These are phyloP conservation scores for Raphanus sativus DNA, from an alignment of 345 rosid species.

Conservation along the genomic window DNA sequence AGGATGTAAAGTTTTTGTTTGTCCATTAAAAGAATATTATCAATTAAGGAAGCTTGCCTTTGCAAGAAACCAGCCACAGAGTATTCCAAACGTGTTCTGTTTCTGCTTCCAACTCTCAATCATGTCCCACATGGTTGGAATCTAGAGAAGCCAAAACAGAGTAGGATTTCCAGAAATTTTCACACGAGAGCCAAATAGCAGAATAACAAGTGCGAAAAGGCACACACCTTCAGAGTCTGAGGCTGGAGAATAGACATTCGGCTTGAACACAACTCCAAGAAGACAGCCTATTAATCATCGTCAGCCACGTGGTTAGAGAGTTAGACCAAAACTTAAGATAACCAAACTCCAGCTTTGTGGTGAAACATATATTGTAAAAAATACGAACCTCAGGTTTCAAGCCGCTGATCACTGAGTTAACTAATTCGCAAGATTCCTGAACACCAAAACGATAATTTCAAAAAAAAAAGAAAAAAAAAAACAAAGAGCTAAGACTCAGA, in stretches of 20 bases:
- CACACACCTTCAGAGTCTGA: conserved; percentile 72
- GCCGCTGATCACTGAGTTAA: conserved; percentile 64
- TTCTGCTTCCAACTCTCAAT: conserved; percentile 88
- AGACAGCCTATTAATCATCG: conserved; percentile 60
- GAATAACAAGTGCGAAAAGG: neutral
- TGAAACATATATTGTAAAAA: conserved; percentile 5
- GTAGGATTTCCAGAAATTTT: too few relatives aligned
- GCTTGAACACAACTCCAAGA: conserved; percentile 89
- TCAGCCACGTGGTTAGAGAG: neutral
- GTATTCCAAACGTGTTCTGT: conserved; percentile 79
- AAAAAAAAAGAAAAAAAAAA: neutral
- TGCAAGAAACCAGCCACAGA: conserved; percentile 95
- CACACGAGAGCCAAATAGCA: neutral
- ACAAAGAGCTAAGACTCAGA: neutral
- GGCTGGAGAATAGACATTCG: conserved; percentile 70
- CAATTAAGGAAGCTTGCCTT: conserved; percentile 51
- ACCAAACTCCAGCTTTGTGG: conserved; percentile 2
- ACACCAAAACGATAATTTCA: neutral
- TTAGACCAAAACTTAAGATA: neutral
- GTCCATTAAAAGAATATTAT: neutral
- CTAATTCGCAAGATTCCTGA: conserved; percentile 47
- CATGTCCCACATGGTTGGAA: conserved; percentile 88
- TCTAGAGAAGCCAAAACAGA: conserved; percentile 45
- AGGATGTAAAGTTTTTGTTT: conserved; percentile 10
- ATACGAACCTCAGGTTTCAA: conserved; percentile 88